Evolutionary conservation across 164 flowering plant species (phyloP).

Genomic region (Aristolochia fimbriata): DNA sequence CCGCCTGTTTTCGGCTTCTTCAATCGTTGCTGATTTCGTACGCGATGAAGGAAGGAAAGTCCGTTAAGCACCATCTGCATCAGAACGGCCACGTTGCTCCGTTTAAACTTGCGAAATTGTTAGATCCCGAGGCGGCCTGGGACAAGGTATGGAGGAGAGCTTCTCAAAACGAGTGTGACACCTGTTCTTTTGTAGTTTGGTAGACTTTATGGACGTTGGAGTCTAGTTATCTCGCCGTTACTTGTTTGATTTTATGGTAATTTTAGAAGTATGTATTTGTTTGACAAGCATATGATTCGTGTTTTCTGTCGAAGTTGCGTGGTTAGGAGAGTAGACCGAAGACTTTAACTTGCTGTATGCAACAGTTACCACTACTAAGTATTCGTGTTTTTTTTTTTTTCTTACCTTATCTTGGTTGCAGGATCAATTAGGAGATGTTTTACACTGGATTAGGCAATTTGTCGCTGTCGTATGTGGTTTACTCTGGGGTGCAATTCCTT

Average conservation of each 20-base stretch:
- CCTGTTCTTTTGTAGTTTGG: neutral
- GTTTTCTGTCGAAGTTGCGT: too few species aligned
- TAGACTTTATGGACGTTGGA: too few species aligned
- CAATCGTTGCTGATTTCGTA: too few species aligned
- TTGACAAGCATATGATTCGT: too few species aligned
- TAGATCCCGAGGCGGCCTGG: constrained; percentile 97
- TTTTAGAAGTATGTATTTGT: too few species aligned
- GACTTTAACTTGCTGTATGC: too few species aligned
- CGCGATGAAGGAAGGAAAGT: constrained; percentile 58
- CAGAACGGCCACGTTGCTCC: constrained; percentile 62
- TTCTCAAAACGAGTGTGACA: neutral
- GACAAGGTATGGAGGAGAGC: constrained; percentile 48
- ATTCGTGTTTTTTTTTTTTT: neutral
- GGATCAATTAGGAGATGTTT: constrained; percentile 96
- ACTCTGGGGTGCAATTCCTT: constrained; percentile 84
- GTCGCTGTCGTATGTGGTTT: constrained; percentile 69
- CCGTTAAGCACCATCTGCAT: constrained; percentile 34
- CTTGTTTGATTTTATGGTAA: too few species aligned
- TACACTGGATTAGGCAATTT: constrained; percentile 91
- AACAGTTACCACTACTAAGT: neutral
- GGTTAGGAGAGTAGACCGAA: too few species aligned
- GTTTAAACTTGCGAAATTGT: constrained; percentile 56
- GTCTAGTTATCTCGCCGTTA: too few species aligned
- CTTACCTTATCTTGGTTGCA: constrained; percentile 23
- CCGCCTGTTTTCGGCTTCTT: too few species aligned